Evolutionary conservation across 2,329 filamentous ascomycete species (phyloP), one percentile per base, ranked within the genome.

Genomic region (Monilinia polystroma): DNA sequence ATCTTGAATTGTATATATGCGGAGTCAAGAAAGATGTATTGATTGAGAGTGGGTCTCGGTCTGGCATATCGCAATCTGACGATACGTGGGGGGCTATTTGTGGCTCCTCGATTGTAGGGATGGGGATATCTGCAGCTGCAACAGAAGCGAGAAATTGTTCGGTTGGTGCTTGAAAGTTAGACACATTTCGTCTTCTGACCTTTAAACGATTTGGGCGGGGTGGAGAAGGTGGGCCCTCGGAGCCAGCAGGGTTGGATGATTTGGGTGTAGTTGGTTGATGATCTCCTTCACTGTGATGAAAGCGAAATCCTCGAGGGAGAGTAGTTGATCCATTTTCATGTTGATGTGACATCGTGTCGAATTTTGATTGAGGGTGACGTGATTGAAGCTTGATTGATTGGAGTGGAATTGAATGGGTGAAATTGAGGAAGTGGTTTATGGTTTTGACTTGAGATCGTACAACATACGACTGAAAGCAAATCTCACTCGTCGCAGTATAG

Each of bases 91-190:
- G 53, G 23, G 78, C 76, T 43, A 75, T 70, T 52, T 81, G 79
- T 62, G 84, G 82, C 68, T 84, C 80, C 76, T 89, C 87, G 66
- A 89, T 87, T 75, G 86, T 88, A 18, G 86, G 87, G 63, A 89
- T 83, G 32, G 86, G 85, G 4, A 87, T 79, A 74, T 89, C 87
- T 68, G 85, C 87, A 23, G 86, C 85, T 55, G 85, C 86, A 67
- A 89, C 87, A 4, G 86, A 88, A 3, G 85, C 86, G n/a, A 89
- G 81, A 73, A 89, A 89, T 62, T 89, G 85, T 73, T 87, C 81
- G 1, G 87, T 89, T 2, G 87, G 85, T 49, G 85, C 85, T 67
- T 72, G 81, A 77, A 74, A 67, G 49, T 57, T 73, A 26, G 72
- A 73, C 38, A 70, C 71, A 71, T 74, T 73, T 55, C 75, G 72